phyloP scores from a whole-genome alignment of 495 filamentous ascomycete species.

The Penicillium riverlandense region DNA sequence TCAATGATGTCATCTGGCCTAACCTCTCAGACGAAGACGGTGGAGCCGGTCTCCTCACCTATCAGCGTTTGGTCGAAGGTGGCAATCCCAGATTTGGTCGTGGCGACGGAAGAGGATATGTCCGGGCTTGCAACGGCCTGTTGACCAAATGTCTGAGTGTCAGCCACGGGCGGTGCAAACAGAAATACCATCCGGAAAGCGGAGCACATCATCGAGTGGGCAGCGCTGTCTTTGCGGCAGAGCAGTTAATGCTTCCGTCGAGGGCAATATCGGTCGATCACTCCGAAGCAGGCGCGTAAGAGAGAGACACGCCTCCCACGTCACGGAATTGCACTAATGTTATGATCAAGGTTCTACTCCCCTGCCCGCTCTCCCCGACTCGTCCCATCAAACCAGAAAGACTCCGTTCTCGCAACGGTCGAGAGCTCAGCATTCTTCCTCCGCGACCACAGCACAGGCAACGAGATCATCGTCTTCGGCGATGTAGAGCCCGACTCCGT shows the following conservation, averaged over 20 bases:
- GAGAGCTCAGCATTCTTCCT: slow-evolving; percentile 93
- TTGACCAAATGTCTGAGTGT: slow-evolving; percentile 70
- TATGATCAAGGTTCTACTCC: slow-evolving; percentile 15
- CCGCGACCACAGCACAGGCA: slow-evolving; percentile 56
- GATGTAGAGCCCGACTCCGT: slow-evolving; percentile 90
- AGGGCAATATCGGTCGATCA: slow-evolving; percentile 25
- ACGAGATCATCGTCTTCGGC: slow-evolving; percentile 86
- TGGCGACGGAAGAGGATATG: slow-evolving; percentile 69
- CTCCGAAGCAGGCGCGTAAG: slow-evolving; percentile 23
- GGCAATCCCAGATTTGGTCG: slow-evolving; percentile 73
- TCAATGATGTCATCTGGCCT: slow-evolving; percentile 97
- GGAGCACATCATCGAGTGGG: slow-evolving; percentile 54
- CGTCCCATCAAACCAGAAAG: slow-evolving; percentile 12
- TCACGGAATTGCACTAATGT: too few relatives aligned
- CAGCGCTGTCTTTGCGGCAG: slow-evolving; percentile 33
- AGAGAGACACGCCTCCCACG: not conserved
- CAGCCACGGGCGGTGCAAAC: slow-evolving; percentile 82
- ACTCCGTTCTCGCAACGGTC: slow-evolving; percentile 36
- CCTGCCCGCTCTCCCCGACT: slow-evolving; percentile 24
- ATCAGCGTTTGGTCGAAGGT: slow-evolving; percentile 81
- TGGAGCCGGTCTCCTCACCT: slow-evolving; percentile 85
- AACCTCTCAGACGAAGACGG: slow-evolving; percentile 95
- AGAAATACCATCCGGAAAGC: slow-evolving; percentile 43
- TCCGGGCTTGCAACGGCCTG: slow-evolving; percentile 77
- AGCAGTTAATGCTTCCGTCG: slow-evolving; percentile 21